Evolutionary conservation across 495 filamentous ascomycete species (phyloP).

Genomic region (Pseudotulostoma volvatum): DNA sequence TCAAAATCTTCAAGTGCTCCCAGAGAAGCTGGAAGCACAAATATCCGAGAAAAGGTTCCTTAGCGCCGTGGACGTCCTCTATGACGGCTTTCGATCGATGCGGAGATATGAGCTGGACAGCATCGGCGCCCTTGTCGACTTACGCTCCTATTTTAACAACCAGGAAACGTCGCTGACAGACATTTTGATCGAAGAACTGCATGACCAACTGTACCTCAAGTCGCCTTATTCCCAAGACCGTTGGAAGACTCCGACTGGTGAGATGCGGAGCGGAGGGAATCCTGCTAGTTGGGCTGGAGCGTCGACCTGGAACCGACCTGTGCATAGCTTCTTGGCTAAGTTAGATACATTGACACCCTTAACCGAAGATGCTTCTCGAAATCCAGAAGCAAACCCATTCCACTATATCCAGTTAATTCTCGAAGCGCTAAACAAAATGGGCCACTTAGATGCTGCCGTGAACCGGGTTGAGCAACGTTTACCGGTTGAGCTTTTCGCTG

Average conservation of each 20-base stretch:
- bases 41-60: conserved; percentile 96
- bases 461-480: conserved; percentile 83
- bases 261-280: conserved; percentile 41
- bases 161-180: conserved; percentile 87
- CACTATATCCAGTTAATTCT: conserved; percentile 78
- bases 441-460: conserved; percentile 66
- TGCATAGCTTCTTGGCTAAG: conserved; percentile 65
- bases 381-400: conserved; percentile 88
- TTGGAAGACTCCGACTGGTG: conserved; percentile 51
- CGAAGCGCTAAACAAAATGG: conserved; percentile 78
- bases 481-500: conserved; percentile 81
- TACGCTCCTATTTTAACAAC: conserved; percentile 76
- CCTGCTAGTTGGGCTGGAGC: conserved; percentile 14
- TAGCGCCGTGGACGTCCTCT: conserved; percentile 78
- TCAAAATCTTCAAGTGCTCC: conserved; percentile 77
- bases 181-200: conserved; percentile 88
- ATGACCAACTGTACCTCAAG: conserved; percentile 93
- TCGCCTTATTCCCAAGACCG: conserved; percentile 89
- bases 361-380: conserved; percentile 73
- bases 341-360: conserved; percentile 57
- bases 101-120: conserved; percentile 78
- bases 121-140: conserved; percentile 74
- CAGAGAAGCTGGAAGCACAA: conserved; percentile 78
- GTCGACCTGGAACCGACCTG: conserved; percentile 38
- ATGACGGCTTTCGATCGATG: conserved; percentile 67